Conservation (phyloP, 306 rosid species). For the Phaseolus lunatus region DNA sequence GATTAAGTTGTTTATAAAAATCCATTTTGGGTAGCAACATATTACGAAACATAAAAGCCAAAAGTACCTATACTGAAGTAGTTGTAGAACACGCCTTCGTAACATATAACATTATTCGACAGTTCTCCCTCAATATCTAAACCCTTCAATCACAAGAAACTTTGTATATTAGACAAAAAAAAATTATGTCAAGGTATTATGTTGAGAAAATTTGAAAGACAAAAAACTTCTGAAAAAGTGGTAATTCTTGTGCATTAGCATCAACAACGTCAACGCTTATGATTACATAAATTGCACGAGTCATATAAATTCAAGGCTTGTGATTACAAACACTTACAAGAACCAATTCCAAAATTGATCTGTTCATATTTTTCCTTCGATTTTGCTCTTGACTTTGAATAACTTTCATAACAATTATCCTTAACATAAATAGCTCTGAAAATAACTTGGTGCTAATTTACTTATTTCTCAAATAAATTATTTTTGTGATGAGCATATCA, state of each 20-base stretch:
- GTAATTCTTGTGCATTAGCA: not conserved
- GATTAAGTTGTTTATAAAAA: not conserved
- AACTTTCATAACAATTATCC: too few species aligned
- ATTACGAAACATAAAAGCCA: constrained; percentile 11
- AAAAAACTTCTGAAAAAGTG: not conserved
- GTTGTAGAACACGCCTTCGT: constrained; percentile 93
- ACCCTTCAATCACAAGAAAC: constrained; percentile 56
- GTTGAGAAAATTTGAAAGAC: constrained; percentile 9
- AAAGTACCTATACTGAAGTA: constrained; percentile 89
- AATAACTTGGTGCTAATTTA: too few species aligned
- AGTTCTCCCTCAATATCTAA: constrained; percentile 72
- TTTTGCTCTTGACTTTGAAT: too few species aligned
- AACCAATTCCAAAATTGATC: not conserved
- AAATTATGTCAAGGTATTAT: constrained; percentile 2
- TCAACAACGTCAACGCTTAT: too few species aligned
- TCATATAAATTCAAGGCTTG: not conserved
- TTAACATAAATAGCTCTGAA: too few species aligned
- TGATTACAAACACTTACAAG: too few species aligned
- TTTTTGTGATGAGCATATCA: not conserved
- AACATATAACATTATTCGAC: constrained; percentile 66
- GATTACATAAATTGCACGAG: too few species aligned
- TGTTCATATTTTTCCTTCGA: not conserved
- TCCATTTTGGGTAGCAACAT: not conserved
- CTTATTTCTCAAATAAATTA: too few species aligned
- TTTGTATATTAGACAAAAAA: constrained; percentile 22